A percentile compares a stretch with the other conserved stretches of the same genome.
phyloP scores from a whole-genome alignment of 108 stramenopile species.

The Skeletonema costatum region DNA sequence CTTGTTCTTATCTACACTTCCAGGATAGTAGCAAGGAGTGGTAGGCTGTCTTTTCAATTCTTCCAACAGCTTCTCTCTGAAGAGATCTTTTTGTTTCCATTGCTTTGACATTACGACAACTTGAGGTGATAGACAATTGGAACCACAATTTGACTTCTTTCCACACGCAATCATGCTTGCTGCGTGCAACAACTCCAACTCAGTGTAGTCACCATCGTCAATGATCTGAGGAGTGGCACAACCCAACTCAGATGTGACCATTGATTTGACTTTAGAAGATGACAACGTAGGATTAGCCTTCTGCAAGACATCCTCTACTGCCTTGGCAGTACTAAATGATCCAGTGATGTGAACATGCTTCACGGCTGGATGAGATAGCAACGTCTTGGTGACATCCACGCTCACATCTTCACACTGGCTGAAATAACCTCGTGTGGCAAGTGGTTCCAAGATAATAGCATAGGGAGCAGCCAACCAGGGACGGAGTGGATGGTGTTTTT shows the following conservation, averaged over 20 bases:
- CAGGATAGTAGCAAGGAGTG: conserved; percentile 34
- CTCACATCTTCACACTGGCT: conserved; percentile 11
- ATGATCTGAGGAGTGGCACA: conserved; percentile 21
- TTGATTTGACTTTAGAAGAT: not conserved
- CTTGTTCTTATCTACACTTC: conserved; percentile 10
- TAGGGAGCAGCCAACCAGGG: conserved; percentile 17
- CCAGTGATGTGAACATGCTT: conserved; percentile 36
- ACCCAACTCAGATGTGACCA: conserved; percentile 29
- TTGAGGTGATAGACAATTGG: conserved; percentile 35
- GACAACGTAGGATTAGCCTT: not conserved
- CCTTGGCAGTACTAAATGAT: not conserved
- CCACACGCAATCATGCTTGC: conserved; percentile 10
- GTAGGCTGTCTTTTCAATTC: conserved; percentile 18
- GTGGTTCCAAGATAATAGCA: conserved; percentile 14
- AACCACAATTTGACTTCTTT: conserved; percentile 32
- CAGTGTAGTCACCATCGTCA: conserved; percentile 9
- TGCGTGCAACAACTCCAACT: not conserved
- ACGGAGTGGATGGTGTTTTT: conserved; percentile 37
- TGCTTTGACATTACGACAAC: conserved; percentile 22
- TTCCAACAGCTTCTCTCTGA: conserved; percentile 3
- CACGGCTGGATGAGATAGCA: conserved; percentile 8
- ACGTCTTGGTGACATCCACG: not conserved
- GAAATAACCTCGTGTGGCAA: conserved; percentile 6
- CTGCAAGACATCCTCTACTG: conserved; percentile 4
- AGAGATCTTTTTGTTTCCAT: conserved; percentile 24